A percentile compares a stretch with the other conserved stretches of the same genome.
phyloP scores from a whole-genome alignment of 768 basidiomycete species.

The Hortiboletus flavorubellus region DNA sequence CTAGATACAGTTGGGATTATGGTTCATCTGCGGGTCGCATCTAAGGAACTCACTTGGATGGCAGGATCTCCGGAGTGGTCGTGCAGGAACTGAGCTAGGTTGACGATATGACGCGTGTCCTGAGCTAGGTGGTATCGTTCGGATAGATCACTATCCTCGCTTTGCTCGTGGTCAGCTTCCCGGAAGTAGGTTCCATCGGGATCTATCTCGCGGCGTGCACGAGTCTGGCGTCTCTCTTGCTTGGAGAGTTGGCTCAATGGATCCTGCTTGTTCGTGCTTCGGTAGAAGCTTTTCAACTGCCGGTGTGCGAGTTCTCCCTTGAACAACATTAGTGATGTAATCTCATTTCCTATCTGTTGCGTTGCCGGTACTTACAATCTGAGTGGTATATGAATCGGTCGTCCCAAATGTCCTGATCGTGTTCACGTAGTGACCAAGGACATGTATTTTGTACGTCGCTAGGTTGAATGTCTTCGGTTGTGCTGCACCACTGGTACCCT shows the following conservation, averaged over 20 bases:
- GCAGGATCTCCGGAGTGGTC: neutral
- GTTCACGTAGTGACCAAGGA: neutral
- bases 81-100: no score
- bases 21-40: neutral
- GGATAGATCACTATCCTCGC: no score
- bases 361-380: neutral
- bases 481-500: no score
- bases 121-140: no score
- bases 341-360: no score
- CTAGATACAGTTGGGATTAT: neutral
- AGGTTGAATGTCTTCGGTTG: neutral
- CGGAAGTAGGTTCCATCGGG: neutral
- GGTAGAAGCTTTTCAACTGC: neutral
- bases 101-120: no score
- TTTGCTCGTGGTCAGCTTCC: neutral
- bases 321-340: neutral
- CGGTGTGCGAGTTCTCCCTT: neutral
- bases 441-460: neutral
- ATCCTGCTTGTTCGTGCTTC: neutral
- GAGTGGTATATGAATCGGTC: neutral
- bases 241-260: neutral
- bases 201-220: neutral
- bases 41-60: neutral
- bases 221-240: neutral
- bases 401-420: neutral